Conservation (phyloP, 163 green algal genomes). For the Scenedesmus sp. region DNA sequence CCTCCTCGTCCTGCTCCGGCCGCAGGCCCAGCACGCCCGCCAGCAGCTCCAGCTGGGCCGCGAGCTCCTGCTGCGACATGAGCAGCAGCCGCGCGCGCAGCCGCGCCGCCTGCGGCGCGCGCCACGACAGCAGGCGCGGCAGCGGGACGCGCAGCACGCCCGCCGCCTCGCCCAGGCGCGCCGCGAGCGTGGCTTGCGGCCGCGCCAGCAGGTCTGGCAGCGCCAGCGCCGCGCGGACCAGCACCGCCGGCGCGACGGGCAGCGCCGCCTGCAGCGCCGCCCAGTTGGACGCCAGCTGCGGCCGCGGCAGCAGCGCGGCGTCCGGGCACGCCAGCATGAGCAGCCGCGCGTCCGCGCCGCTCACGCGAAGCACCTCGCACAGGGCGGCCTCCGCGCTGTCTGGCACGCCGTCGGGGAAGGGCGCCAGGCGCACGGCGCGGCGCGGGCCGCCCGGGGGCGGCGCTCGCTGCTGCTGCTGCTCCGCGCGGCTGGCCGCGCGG, state of each 20-base stretch:
- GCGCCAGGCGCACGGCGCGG: background rate
- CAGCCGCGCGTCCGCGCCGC: background rate
- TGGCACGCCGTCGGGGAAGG: background rate
- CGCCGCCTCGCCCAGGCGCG: slow-evolving; percentile 5
- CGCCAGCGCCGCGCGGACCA: slow-evolving; percentile 4
- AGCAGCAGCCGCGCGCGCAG: slow-evolving; percentile 18
- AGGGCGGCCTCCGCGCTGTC: slow-evolving; percentile 17
- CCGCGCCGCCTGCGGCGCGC: background rate
- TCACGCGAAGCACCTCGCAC: slow-evolving; percentile 12
- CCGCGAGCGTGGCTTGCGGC: background rate
- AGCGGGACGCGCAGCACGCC: slow-evolving; percentile 14
- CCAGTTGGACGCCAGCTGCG: slow-evolving; percentile 19
- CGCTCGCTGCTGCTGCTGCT: slow-evolving; percentile 22
- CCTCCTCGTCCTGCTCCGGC: background rate
- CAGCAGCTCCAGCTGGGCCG: background rate
- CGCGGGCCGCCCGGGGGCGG: background rate
- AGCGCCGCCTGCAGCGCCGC: slow-evolving; percentile 18
- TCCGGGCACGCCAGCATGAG: background rate
- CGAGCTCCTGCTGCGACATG: background rate
- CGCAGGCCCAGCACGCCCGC: slow-evolving; percentile 4
- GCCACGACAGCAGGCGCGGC: background rate
- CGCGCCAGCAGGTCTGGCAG: slow-evolving; percentile 16
- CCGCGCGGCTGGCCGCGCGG: background rate
- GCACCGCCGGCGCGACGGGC: background rate
- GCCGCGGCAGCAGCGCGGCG: background rate